Evolutionary conservation across 805 yeast genomes (phyloP).

Genomic region (Yarrowia phangngaensis): DNA sequence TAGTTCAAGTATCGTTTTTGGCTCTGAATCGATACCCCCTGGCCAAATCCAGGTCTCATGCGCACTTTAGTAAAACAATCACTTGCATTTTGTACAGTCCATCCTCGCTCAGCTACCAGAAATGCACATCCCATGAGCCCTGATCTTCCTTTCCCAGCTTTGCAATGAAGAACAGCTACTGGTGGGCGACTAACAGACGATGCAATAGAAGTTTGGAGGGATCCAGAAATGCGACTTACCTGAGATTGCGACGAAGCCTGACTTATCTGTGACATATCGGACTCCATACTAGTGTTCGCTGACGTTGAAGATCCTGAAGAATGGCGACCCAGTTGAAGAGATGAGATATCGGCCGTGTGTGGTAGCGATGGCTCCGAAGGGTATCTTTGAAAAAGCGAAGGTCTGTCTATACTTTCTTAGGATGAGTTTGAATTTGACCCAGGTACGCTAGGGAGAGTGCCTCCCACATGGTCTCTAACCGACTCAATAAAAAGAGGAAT

Average conservation of each 20-base stretch:
- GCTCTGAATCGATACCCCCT: constrained; percentile 67
- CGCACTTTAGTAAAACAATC: constrained; percentile 53
- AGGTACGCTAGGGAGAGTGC: no score
- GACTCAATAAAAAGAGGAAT: constrained; percentile 46
- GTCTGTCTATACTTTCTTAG: no score
- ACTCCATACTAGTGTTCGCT: constrained; percentile 40
- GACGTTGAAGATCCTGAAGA: constrained; percentile 27
- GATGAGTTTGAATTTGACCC: no score
- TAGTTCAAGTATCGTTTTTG: constrained; percentile 68
- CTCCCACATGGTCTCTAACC: constrained; percentile 45
- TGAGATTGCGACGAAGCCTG: constrained; percentile 19
- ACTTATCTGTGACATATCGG: constrained; percentile 12
- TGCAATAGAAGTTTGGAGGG: constrained; percentile 1
- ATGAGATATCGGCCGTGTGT: constrained; percentile 16
- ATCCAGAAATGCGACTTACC: constrained; percentile 13
- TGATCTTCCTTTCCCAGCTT: constrained; percentile 88
- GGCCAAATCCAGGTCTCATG: constrained; percentile 52
- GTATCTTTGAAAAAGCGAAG: background rate
- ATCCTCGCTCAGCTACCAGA: constrained; percentile 50
- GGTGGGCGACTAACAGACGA: background rate
- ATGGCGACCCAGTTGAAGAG: constrained; percentile 9
- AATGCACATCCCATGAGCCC: constrained; percentile 73
- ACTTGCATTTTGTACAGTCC: constrained; percentile 48
- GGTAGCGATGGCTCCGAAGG: constrained; percentile 13
- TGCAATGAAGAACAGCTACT: constrained; percentile 71